These are phyloP conservation scores for Blastomyces parvus DNA, from an alignment of 2,329 filamentous ascomycete species.

Conservation along the genomic window DNA sequence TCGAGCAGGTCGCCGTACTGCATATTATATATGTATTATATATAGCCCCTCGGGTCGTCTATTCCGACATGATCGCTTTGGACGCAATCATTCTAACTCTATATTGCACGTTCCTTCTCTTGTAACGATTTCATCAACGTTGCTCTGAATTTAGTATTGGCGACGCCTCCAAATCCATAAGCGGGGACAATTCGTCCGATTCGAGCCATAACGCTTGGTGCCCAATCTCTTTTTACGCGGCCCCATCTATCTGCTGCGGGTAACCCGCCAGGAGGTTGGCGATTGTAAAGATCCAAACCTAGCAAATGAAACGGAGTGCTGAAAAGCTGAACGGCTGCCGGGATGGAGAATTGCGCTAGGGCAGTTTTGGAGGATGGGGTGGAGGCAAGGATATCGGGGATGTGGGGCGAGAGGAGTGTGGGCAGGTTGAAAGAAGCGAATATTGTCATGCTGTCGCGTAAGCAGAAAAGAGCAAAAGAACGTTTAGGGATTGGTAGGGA, in stretches of 20 bases:
- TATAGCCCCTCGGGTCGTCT: not conserved
- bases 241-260: conserved; percentile 52
- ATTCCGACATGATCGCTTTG: not conserved
- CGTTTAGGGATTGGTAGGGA: conserved; percentile 51
- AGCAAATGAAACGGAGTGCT: conserved; percentile 79
- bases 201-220: conserved; percentile 60
- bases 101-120: conserved; percentile 14
- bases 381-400: conserved; percentile 47
- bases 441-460: conserved; percentile 78
- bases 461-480: conserved; percentile 68
- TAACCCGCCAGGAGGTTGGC: conserved; percentile 39
- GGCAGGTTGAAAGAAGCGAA: conserved; percentile 90
- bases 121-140: conserved; percentile 56
- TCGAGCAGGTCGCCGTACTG: not conserved
- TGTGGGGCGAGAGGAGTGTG: conserved; percentile 59
- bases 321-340: conserved; percentile 66
- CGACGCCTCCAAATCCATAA: conserved; percentile 79
- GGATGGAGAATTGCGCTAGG: conserved; percentile 69
- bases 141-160: conserved; percentile 63
- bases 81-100: not conserved
- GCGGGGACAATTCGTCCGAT: conserved; percentile 81
- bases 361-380: conserved; percentile 43
- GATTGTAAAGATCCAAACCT: conserved; percentile 78
- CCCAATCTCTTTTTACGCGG: conserved; percentile 66
- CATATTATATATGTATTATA: not conserved